Evolutionary conservation across 2,329 filamentous ascomycete genomes (phyloP).

Genomic region (Fusarium anguioides): DNA sequence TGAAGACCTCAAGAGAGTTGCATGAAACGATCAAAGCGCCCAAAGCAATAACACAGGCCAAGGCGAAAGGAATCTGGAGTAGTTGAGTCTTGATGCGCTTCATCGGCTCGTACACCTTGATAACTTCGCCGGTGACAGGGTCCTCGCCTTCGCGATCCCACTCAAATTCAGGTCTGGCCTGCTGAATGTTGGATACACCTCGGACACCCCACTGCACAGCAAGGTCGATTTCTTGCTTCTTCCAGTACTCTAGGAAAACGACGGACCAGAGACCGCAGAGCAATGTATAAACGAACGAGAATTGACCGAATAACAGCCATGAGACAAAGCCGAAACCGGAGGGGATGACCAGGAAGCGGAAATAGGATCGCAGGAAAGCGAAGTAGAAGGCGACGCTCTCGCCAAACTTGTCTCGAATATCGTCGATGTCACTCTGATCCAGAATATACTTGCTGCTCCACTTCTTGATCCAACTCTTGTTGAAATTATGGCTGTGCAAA

Average conservation of each 20-base stretch:
- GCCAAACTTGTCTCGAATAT: constrained; percentile 81
- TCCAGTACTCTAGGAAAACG: constrained; percentile 95
- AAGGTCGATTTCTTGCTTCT: constrained; percentile 88
- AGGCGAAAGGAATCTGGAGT: constrained; percentile 85
- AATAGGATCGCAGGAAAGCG: constrained; percentile 92
- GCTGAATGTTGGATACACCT: constrained; percentile 84
- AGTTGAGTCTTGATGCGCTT: constrained; percentile 82
- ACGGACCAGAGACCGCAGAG: constrained; percentile 87
- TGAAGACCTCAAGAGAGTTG: constrained; percentile 95
- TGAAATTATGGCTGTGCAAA: constrained; percentile 80
- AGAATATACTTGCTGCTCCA: constrained; percentile 79
- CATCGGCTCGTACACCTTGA: constrained; percentile 78
- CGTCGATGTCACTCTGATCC: constrained; percentile 73
- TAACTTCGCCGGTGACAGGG: constrained; percentile 81
- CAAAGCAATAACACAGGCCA: constrained; percentile 76
- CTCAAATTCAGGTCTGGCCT: constrained; percentile 79
- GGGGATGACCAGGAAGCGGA: constrained; percentile 84
- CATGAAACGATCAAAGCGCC: constrained; percentile 86
- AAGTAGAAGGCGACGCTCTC: constrained; percentile 95
- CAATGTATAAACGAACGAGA: constrained; percentile 83
- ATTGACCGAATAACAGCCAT: constrained; percentile 86
- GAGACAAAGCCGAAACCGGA: constrained; percentile 79
- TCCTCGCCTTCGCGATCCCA: constrained; percentile 83
- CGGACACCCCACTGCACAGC: constrained; percentile 89
- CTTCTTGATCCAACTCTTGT: constrained; percentile 78